These are phyloP conservation scores for Coccomyxa subellipsoidea DNA, from an alignment of 163 green algal genomes.

Conservation along the genomic window DNA sequence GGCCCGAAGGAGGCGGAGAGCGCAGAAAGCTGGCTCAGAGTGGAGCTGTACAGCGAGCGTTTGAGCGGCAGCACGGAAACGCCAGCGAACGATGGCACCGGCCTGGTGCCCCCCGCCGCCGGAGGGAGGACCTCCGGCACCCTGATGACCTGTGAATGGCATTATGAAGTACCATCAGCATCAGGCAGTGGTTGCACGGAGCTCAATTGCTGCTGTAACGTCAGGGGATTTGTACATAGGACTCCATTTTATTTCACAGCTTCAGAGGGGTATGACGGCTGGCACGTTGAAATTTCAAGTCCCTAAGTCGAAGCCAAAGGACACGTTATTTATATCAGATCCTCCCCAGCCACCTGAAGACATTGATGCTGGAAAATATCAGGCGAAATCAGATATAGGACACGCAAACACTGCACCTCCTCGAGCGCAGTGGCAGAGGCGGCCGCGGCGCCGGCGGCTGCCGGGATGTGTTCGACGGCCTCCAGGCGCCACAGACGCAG, in stretches of 20 bases:
- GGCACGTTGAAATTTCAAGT: too few species aligned
- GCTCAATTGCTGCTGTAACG: too few species aligned
- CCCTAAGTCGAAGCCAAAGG: too few species aligned
- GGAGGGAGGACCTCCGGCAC: constrained; percentile 14
- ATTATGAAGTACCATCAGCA: background rate
- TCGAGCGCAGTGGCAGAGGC: constrained; percentile 10
- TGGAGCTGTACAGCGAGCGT: constrained; percentile 25
- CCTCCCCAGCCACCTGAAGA: too few species aligned
- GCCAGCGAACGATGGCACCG: constrained; percentile 19
- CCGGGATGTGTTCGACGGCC: constrained; percentile 22
- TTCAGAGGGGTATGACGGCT: too few species aligned
- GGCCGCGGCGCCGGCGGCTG: background rate
- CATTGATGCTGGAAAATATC: too few species aligned
- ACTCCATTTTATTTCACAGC: too few species aligned
- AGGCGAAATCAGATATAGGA: too few species aligned
- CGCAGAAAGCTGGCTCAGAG: constrained; percentile 24
- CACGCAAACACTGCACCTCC: background rate
- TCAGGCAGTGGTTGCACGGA: too few species aligned
- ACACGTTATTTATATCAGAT: too few species aligned
- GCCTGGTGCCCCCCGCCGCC: background rate
- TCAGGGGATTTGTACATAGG: too few species aligned
- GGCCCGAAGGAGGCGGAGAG: constrained; percentile 5
- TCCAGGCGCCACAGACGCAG: constrained; percentile 19
- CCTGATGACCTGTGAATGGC: background rate
- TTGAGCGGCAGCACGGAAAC: constrained; percentile 12